Evolutionary conservation across 2,329 filamentous ascomycete species (phyloP).

Genomic region (Mollisia scopiformis): DNA sequence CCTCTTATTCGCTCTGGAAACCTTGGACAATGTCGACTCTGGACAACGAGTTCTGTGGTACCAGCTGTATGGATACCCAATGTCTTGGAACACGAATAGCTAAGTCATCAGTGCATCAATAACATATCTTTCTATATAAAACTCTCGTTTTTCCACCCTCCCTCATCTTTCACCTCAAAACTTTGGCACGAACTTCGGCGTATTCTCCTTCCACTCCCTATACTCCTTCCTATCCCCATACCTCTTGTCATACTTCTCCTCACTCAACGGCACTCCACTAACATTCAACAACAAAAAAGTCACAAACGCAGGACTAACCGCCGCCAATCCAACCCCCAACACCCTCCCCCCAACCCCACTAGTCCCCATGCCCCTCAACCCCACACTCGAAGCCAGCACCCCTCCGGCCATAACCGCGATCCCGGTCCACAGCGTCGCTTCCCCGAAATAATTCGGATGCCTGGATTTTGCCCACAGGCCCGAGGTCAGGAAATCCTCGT

Average conservation of each 20-base stretch:
- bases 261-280: constrained; percentile 66
- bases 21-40: no score
- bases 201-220: constrained; percentile 68
- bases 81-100: no score
- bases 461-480: constrained; percentile 64
- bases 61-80: no score
- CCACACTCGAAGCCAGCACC: constrained; percentile 54
- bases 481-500: constrained; percentile 65
- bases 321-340: constrained; percentile 44
- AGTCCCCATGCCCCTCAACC: constrained; percentile 57
- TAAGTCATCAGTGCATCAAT: neutral
- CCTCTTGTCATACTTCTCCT: constrained; percentile 68
- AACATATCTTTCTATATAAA: neutral
- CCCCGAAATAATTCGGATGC: constrained; percentile 76
- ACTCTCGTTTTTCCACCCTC: neutral
- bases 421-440: constrained; percentile 69
- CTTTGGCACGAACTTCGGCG: constrained; percentile 66
- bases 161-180: constrained; percentile 35
- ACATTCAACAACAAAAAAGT: constrained; percentile 66
- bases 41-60: no score
- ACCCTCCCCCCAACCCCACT: constrained; percentile 41
- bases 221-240: constrained; percentile 69
- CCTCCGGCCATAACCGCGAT: constrained; percentile 63
- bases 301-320: constrained; percentile 65
- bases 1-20: no score